These are phyloP conservation scores for Gloeopeniophorella convolvens DNA, from an alignment of 768 basidiomycete genomes.

Conservation along the genomic window DNA sequence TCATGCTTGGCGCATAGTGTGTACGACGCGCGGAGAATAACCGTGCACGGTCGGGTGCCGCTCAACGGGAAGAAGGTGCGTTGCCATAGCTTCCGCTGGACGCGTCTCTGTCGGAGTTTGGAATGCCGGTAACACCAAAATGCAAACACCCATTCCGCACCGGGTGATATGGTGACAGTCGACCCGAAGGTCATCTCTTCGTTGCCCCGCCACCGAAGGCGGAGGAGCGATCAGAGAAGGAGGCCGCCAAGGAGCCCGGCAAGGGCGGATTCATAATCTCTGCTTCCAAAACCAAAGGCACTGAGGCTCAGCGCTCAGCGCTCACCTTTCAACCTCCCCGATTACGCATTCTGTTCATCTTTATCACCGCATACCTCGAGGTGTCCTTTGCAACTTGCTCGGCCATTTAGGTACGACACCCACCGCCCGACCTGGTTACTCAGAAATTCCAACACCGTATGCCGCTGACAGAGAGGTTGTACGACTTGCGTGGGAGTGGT, in stretches of 20 bases:
- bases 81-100: constrained; percentile 2
- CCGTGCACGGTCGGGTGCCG: constrained; percentile 80
- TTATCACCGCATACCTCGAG: constrained; percentile 89
- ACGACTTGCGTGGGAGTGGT: constrained; percentile 96
- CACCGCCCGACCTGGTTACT: constrained; percentile 95
- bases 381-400: constrained; percentile 85
- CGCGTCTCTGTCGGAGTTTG: not conserved
- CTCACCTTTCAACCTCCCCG: constrained; percentile 80
- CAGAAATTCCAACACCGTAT: constrained; percentile 92
- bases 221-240: constrained; percentile 17
- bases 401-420: constrained; percentile 88
- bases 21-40: constrained; percentile 81
- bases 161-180: constrained; percentile 92
- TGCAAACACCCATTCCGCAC: constrained; percentile 81
- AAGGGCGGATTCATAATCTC: too few species aligned
- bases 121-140: constrained; percentile 55
- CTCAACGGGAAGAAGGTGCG: constrained; percentile 87
- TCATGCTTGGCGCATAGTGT: constrained; percentile 84
- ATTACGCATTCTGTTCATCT: constrained; percentile 88
- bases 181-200: constrained; percentile 76
- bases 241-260: constrained; percentile 20
- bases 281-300: not conserved
- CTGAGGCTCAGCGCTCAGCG: too few species aligned
- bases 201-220: constrained; percentile 37
- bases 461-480: constrained; percentile 93